Evolutionary conservation across 2,329 filamentous ascomycete species (phyloP).

Genomic region (Colletotrichum karsti): DNA sequence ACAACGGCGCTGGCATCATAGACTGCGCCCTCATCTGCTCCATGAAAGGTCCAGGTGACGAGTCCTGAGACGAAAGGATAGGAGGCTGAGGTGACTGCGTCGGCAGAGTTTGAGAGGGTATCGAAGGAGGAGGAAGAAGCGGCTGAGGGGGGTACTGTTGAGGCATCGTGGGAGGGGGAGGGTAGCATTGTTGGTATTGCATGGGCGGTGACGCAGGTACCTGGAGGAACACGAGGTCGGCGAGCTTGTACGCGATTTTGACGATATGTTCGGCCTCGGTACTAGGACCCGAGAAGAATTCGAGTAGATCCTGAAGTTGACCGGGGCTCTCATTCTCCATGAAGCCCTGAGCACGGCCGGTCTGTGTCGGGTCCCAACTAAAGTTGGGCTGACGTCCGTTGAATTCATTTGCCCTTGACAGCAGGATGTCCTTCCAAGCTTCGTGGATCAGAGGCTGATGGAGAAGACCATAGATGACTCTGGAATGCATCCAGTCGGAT

Average conservation of each 20-base stretch:
- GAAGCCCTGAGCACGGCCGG: slow-evolving; percentile 64
- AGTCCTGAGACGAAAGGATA: slow-evolving; percentile 26
- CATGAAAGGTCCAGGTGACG: slow-evolving; percentile 18
- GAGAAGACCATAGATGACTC: slow-evolving; percentile 73
- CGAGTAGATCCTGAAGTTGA: slow-evolving; percentile 70
- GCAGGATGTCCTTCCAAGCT: slow-evolving; percentile 67
- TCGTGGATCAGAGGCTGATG: slow-evolving; percentile 70
- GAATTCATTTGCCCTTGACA: slow-evolving; percentile 63
- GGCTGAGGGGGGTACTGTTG: slow-evolving; percentile 29
- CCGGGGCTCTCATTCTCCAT: slow-evolving; percentile 70
- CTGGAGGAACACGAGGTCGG: slow-evolving; percentile 50
- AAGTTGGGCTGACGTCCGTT: slow-evolving; percentile 64
- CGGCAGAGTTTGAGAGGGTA: slow-evolving; percentile 30
- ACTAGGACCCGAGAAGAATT: slow-evolving; percentile 68
- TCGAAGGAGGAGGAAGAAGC: slow-evolving; percentile 28
- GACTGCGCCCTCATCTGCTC: slow-evolving; percentile 29
- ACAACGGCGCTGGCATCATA: slow-evolving; percentile 28
- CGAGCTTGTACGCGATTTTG: slow-evolving; percentile 65
- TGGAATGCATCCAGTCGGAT: slow-evolving; percentile 74
- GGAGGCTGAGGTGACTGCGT: slow-evolving; percentile 28
- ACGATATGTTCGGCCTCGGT: slow-evolving; percentile 66
- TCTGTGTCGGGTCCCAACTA: slow-evolving; percentile 67
- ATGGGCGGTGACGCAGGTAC: slow-evolving; percentile 30
- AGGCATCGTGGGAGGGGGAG: slow-evolving; percentile 25
- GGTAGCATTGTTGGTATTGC: slow-evolving; percentile 29